Conservation (phyloP, 306 rosid genomes). For the Urtica urens region DNA sequence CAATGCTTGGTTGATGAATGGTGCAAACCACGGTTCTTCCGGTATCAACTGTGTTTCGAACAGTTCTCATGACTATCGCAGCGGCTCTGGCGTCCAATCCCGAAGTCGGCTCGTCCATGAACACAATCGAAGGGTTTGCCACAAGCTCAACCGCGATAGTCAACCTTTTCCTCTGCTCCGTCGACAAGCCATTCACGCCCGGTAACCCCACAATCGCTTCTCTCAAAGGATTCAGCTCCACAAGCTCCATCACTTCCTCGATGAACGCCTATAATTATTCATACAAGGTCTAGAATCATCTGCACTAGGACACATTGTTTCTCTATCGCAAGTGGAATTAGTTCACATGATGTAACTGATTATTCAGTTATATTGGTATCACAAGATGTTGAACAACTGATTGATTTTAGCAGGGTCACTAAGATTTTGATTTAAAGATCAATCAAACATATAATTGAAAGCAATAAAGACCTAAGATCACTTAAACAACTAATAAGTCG, state of each 20-base stretch:
- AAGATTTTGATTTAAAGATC: too few relatives aligned
- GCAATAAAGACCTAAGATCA: too few relatives aligned
- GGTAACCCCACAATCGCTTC: constrained; percentile 40
- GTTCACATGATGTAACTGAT: too few relatives aligned
- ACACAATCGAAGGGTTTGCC: constrained; percentile 45
- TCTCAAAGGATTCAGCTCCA: constrained; percentile 33
- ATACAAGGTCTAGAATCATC: neutral
- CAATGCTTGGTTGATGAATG: constrained; percentile 54
- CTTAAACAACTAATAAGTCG: too few relatives aligned
- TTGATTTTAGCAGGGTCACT: too few relatives aligned
- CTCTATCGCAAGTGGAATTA: too few relatives aligned
- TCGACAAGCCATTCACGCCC: constrained; percentile 37
- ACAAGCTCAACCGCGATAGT: constrained; percentile 51
- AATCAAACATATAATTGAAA: too few relatives aligned
- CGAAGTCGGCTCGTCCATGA: constrained; percentile 55
- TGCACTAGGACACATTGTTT: too few relatives aligned
- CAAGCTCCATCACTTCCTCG: constrained; percentile 48
- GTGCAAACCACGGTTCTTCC: constrained; percentile 53
- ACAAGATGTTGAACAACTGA: too few relatives aligned
- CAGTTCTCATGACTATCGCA: constrained; percentile 49
- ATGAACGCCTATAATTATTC: constrained; percentile 26
- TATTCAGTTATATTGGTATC: too few relatives aligned
- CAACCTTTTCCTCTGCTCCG: constrained; percentile 42
- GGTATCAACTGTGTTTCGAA: constrained; percentile 39
- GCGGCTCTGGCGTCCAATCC: constrained; percentile 55